These are phyloP conservation scores for Backusella mclennaniae DNA, from an alignment of 192 early-diverging fungal species.

Conservation along the genomic window DNA sequence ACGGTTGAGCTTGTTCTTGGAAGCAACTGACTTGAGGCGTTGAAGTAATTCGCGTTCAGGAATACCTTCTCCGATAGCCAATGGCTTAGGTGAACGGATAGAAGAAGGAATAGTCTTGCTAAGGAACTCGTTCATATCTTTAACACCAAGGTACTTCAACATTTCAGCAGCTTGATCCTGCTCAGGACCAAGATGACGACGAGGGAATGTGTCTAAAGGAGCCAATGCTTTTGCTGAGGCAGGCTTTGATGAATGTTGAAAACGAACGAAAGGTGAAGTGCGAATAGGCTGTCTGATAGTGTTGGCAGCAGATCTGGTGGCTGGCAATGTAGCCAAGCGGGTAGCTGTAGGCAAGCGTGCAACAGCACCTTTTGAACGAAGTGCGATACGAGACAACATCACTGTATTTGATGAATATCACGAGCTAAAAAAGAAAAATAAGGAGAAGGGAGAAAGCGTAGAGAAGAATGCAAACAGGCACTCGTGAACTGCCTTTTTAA, in stretches of 20 bases:
- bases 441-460: constrained; percentile 6
- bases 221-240: constrained; percentile 38
- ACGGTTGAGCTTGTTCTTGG: constrained; percentile 88
- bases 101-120: constrained; percentile 77
- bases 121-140: constrained; percentile 80
- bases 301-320: background rate
- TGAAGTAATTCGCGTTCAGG: constrained; percentile 88
- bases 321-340: background rate
- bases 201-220: constrained; percentile 70
- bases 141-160: constrained; percentile 78
- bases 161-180: constrained; percentile 76
- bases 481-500: constrained; percentile 2
- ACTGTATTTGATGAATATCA: background rate
- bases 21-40: constrained; percentile 80
- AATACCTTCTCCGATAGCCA: constrained; percentile 74
- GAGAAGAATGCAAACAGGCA: background rate
- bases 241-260: constrained; percentile 20
- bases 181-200: constrained; percentile 87
- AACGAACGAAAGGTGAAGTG: constrained; percentile 8
- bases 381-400: constrained; percentile 20
- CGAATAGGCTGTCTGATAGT: background rate
- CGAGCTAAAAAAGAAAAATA: constrained; percentile 4
- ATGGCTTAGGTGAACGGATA: constrained; percentile 71
- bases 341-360: constrained; percentile 8
- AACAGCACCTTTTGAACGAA: constrained; percentile 12